phyloP scores from a whole-genome alignment of 1,284 basidiomycete genomes.

The Fistulinella cinereoalba region DNA sequence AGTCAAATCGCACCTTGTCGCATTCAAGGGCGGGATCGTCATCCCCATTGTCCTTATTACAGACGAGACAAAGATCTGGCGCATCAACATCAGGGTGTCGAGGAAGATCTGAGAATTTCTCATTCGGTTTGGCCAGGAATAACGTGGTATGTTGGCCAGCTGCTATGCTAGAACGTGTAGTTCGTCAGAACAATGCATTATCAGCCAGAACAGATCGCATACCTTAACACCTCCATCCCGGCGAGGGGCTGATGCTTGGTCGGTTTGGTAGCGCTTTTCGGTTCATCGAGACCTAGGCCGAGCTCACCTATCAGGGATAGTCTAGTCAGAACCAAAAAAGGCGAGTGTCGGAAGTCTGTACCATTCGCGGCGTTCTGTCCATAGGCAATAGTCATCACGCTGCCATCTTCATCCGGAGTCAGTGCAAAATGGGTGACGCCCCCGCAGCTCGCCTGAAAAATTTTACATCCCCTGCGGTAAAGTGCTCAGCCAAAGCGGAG shows the following conservation, averaged over 20 bases:
- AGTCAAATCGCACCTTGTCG: slow-evolving; percentile 65
- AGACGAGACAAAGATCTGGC: slow-evolving; percentile 70
- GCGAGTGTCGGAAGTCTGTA: slow-evolving; percentile 27
- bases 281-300: slow-evolving; percentile 74
- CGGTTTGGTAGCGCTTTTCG: slow-evolving; percentile 88
- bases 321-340: neutral
- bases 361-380: slow-evolving; percentile 82
- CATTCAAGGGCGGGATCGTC: slow-evolving; percentile 75
- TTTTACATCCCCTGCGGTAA: slow-evolving; percentile 63
- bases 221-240: slow-evolving; percentile 80
- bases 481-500: neutral
- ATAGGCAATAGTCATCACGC: slow-evolving; percentile 80
- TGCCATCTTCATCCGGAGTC: slow-evolving; percentile 67
- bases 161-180: slow-evolving; percentile 56
- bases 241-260: slow-evolving; percentile 65
- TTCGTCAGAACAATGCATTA: too few species aligned
- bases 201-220: slow-evolving; percentile 23
- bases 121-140: slow-evolving; percentile 71
- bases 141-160: slow-evolving; percentile 84
- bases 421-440: slow-evolving; percentile 89
- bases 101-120: slow-evolving; percentile 68
- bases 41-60: slow-evolving; percentile 64
- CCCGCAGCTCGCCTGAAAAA: slow-evolving; percentile 66
- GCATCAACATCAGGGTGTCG: slow-evolving; percentile 76
- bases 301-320: slow-evolving; percentile 57